These are phyloP conservation scores for Trichosanthes truncata DNA, from an alignment of 306 rosid genomes.

Conservation along the genomic window DNA sequence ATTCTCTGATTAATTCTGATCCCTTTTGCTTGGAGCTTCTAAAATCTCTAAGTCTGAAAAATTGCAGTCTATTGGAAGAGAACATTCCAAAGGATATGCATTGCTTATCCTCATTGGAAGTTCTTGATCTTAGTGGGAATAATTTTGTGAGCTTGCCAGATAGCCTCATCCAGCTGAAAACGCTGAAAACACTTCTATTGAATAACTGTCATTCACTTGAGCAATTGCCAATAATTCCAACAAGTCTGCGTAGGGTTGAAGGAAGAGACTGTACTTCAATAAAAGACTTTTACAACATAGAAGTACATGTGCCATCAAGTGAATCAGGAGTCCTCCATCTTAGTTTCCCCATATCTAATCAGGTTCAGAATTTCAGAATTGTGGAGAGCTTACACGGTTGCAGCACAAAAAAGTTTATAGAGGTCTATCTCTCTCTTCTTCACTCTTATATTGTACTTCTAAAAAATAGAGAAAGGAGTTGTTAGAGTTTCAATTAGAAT, in stretches of 20 bases:
- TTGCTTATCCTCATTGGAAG: not conserved
- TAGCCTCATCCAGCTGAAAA: not conserved
- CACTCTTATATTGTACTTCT: not conserved
- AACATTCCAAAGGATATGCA: not conserved
- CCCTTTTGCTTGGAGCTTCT: not conserved
- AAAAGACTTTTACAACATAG: not conserved
- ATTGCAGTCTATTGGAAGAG: conserved; percentile 9
- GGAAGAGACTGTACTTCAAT: not conserved
- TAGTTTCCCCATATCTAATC: not conserved
- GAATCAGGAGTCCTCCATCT: not conserved
- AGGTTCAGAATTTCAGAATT: not conserved
- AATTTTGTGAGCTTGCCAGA: not conserved
- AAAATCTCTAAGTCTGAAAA: not conserved
- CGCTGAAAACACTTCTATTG: not conserved
- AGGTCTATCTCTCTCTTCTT: not conserved
- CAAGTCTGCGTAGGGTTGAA: not conserved
- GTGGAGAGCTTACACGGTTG: not conserved
- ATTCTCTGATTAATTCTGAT: not conserved
- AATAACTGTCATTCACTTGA: not conserved
- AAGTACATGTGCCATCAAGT: not conserved
- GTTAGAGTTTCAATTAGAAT: not conserved
- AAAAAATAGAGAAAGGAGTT: not conserved
- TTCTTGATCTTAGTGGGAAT: conserved; percentile 6
- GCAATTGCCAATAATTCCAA: conserved; percentile 2
- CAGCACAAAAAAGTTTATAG: not conserved